Percentiles rank a stretch among this genome's conserved stretches.
phyloP scores from a whole-genome alignment of 495 filamentous ascomycete species.

The Aspergillus homomorphus region DNA sequence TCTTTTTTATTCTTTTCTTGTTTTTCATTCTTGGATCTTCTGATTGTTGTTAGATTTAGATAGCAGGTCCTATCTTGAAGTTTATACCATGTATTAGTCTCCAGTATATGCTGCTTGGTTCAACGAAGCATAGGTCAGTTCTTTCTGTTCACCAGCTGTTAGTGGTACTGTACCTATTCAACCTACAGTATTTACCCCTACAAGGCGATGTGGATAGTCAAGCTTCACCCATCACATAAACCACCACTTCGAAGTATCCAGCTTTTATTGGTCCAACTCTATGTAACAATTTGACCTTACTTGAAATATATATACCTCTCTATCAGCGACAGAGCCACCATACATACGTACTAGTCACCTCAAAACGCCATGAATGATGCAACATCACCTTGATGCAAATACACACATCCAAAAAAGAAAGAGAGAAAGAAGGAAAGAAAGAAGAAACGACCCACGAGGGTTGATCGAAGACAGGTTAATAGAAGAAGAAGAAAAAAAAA shows the following conservation, averaged over 20 bases:
- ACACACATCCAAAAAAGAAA: conserved; percentile 1
- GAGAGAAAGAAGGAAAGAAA: conserved; percentile 8
- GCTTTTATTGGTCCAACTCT: not conserved
- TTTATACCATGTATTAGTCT: not conserved
- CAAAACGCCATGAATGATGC: conserved; percentile 5
- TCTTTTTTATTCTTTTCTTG: not conserved
- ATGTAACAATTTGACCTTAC: not conserved
- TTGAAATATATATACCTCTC: not conserved
- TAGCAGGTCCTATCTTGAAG: not conserved
- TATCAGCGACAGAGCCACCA: not conserved
- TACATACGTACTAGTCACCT: not conserved
- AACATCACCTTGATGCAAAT: not conserved
- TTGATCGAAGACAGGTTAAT: no score
- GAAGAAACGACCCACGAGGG: no score
- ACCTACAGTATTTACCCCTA: no score
- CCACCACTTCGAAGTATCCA: not conserved
- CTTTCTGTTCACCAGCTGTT: no score
- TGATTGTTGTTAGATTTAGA: not conserved
- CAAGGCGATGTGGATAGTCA: no score
- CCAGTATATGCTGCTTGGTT: no score
- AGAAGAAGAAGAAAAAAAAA: conserved; percentile 7
- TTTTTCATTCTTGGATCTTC: not conserved
- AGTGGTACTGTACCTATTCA: no score
- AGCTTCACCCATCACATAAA: no score
- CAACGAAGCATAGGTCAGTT: no score